Conservation (phyloP, 305 asterid genomes). For the Solanum chacoense region DNA sequence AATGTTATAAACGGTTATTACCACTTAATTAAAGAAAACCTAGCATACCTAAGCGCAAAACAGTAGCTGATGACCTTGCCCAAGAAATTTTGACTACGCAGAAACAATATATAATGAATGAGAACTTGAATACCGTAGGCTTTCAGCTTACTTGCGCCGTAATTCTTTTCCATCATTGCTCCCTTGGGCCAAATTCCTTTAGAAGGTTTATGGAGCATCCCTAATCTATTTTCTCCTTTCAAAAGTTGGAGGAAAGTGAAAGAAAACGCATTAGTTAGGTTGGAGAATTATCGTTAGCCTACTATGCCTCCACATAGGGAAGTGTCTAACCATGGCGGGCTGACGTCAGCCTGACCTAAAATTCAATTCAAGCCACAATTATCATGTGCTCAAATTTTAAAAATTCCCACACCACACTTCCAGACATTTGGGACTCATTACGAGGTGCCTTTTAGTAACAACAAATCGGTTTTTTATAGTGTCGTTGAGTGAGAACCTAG, state of each 20-base stretch:
- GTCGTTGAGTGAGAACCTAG: background rate
- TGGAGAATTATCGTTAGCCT: no score
- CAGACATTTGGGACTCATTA: background rate
- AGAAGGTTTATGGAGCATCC: background rate
- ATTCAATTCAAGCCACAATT: no score
- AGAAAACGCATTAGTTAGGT: no score
- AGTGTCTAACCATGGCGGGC: no score
- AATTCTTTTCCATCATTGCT: background rate
- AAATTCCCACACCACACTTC: no score
- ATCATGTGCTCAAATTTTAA: no score
- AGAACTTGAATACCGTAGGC: background rate
- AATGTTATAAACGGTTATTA: background rate
- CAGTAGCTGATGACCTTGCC: background rate
- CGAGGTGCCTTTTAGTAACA: background rate
- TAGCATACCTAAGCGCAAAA: background rate
- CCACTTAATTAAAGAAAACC: background rate
- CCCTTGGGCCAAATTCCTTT: background rate
- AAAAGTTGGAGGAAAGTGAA: no score
- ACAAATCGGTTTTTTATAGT: rapidly evolving
- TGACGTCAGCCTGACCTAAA: no score
- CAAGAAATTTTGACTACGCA: background rate
- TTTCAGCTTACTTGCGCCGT: rapidly evolving
- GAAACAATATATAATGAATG: no score
- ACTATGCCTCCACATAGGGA: no score
- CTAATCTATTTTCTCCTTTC: no score